Conservation (phyloP, 371 early-diverging fungal species). For the Syncephalastrum monosporum region DNA sequence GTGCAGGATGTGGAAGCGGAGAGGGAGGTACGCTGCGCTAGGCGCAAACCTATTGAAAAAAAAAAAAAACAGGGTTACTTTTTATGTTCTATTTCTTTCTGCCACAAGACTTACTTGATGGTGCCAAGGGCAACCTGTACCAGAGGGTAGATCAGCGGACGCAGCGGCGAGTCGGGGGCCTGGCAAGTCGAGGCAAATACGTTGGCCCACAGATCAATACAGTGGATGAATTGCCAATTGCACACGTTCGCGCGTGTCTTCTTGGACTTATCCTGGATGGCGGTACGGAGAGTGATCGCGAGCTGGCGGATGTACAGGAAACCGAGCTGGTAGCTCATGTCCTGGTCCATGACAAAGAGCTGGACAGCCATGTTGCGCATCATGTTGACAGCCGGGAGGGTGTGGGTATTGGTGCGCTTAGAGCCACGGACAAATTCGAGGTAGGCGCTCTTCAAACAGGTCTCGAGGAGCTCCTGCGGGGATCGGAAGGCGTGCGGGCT, state of each 20-base stretch:
- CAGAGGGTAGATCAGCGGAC: conserved; percentile 86
- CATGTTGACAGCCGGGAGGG: conserved; percentile 79
- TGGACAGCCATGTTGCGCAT: conserved; percentile 91
- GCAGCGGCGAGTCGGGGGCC: conserved; percentile 61
- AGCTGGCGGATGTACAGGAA: conserved; percentile 92
- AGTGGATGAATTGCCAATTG: conserved; percentile 94
- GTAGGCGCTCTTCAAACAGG: conserved; percentile 74
- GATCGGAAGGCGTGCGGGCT: conserved; percentile 21
- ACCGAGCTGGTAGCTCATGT: conserved; percentile 84
- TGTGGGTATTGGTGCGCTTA: conserved; percentile 75
- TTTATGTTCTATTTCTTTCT: neutral
- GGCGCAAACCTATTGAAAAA: conserved; percentile 72
- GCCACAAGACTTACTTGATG: conserved; percentile 31
- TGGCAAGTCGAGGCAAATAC: conserved; percentile 74
- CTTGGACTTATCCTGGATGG: conserved; percentile 76
- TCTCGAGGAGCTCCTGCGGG: conserved; percentile 36
- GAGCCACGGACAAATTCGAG: conserved; percentile 76
- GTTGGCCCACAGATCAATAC: conserved; percentile 85
- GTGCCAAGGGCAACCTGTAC: conserved; percentile 87
- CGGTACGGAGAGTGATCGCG: conserved; percentile 84
- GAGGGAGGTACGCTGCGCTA: conserved; percentile 85
- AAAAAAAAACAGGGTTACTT: neutral
- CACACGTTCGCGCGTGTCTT: conserved; percentile 55
- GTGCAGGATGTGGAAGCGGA: conserved; percentile 83
- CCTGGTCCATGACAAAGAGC: conserved; percentile 73